Evolutionary conservation across 768 basidiomycete species (phyloP).

Genomic region (Boletellus sp.): DNA sequence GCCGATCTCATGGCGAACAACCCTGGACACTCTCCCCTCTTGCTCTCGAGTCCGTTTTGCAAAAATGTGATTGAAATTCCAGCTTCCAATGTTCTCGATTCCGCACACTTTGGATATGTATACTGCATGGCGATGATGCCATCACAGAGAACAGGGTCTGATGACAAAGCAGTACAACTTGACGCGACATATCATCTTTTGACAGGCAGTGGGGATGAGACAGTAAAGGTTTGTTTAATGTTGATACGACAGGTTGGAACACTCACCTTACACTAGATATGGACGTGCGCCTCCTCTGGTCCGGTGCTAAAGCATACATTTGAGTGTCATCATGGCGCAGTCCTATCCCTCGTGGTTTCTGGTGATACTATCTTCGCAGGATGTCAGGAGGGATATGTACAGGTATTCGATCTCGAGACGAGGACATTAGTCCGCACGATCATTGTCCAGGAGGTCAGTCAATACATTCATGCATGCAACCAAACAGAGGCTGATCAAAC

Average conservation of each 20-base stretch:
- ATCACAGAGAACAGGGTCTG: constrained; percentile 37
- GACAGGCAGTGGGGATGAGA: constrained; percentile 89
- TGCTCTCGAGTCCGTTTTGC: constrained; percentile 27
- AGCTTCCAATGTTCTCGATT: constrained; percentile 69
- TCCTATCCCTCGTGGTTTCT: constrained; percentile 70
- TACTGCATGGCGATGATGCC: constrained; percentile 69
- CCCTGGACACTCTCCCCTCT: constrained; percentile 31
- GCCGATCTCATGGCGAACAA: constrained; percentile 71
- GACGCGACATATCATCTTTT: constrained; percentile 49
- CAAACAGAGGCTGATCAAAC: not conserved
- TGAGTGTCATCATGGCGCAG: constrained; percentile 70
- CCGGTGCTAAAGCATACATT: constrained; percentile 62
- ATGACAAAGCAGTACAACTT: constrained; percentile 23
- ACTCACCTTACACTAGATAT: constrained; percentile 45
- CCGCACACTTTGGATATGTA: constrained; percentile 93
- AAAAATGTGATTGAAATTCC: constrained; percentile 49
- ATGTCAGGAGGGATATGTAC: constrained; percentile 91
- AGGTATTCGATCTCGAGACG: constrained; percentile 88
- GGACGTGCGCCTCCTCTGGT: constrained; percentile 50
- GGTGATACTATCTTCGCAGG: constrained; percentile 88
- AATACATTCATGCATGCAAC: not conserved
- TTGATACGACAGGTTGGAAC: not conserved
- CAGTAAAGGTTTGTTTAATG: constrained; percentile 61
- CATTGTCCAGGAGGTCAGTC: constrained; percentile 72
- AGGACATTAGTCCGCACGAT: constrained; percentile 83